Evolutionary conservation across 257 asterid genomes (phyloP).

Genomic region (Solanum neorickii): DNA sequence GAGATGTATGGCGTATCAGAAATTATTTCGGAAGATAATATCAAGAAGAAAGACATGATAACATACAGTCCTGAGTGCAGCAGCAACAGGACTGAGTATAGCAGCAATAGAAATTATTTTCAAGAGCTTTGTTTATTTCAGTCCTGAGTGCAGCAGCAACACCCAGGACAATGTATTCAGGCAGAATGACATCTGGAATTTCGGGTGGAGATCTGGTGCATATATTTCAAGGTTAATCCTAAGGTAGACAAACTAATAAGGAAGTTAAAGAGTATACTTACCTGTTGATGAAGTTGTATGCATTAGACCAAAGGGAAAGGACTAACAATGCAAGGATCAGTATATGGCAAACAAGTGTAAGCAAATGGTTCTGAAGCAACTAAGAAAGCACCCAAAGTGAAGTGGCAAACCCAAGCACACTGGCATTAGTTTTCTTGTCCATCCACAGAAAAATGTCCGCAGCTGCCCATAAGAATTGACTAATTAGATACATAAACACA

Average conservation of each 20-base stretch:
- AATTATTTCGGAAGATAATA: no score
- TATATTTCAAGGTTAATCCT: not conserved
- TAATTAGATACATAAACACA: not conserved
- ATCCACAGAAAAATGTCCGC: slow-evolving; percentile 87
- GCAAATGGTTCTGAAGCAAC: slow-evolving; percentile 76
- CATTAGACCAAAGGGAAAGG: slow-evolving; percentile 74
- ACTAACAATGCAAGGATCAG: slow-evolving; percentile 55
- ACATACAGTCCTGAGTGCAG: slow-evolving; percentile 34
- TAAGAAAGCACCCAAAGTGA: slow-evolving; percentile 84
- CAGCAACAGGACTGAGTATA: slow-evolving; percentile 52
- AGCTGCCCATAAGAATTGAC: slow-evolving; percentile 28
- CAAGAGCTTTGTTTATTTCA: slow-evolving; percentile 57
- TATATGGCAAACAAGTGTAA: slow-evolving; percentile 71
- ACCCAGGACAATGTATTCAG: slow-evolving; percentile 63
- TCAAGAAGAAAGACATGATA: no score
- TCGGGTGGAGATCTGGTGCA: slow-evolving; percentile 61
- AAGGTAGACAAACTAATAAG: not conserved
- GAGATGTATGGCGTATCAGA: not conserved
- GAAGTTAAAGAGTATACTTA: slow-evolving; percentile 10
- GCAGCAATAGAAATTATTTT: slow-evolving; percentile 28
- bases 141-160: slow-evolving; percentile 63
- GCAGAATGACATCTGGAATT: slow-evolving; percentile 32
- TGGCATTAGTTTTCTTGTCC: slow-evolving; percentile 66
- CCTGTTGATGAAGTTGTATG: slow-evolving; percentile 69
- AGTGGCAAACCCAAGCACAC: slow-evolving; percentile 73